These are phyloP conservation scores for Barnettozyma populi DNA, from an alignment of 805 yeast genomes.

Conservation along the genomic window DNA sequence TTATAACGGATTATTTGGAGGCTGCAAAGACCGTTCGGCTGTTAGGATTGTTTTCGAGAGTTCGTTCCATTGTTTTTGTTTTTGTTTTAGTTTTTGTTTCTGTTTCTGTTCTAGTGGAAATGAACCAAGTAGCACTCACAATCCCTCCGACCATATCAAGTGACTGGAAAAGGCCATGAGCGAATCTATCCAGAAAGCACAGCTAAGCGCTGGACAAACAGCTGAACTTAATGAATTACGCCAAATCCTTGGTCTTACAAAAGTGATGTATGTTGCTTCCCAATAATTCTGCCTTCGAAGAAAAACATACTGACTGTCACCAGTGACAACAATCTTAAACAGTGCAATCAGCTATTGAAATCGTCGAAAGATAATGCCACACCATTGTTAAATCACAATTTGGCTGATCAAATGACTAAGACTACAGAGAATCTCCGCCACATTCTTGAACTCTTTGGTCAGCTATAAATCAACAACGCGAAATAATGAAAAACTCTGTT, in stretches of 20 bases:
- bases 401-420: not conserved
- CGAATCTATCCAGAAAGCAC: not conserved
- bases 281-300: not conserved
- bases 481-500: not conserved
- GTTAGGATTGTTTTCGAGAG: not conserved
- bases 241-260: slow-evolving; percentile 5
- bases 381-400: not conserved
- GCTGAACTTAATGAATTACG: slow-evolving; percentile 4
- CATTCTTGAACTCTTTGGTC: slow-evolving; percentile 8
- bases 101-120: not conserved
- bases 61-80: not conserved
- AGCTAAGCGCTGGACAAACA: not conserved
- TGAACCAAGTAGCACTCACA: not conserved
- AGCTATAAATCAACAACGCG: not conserved
- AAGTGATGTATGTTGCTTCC: slow-evolving; percentile 11
- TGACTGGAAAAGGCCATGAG: not conserved
- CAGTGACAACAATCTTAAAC: slow-evolving; percentile 8
- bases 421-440: slow-evolving; percentile 3
- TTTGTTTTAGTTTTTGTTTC: not conserved
- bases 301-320: not conserved
- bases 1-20: slow-evolving; percentile 6
- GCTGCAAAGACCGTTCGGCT: not conserved
- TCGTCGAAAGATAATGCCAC: not conserved
- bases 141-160: no score
- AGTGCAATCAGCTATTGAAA: slow-evolving; percentile 1